Percentiles rank a stretch among this genome's conserved stretches.
phyloP scores from a whole-genome alignment of 1,139 yeast genomes.

The Lodderomyces beijingensis region DNA sequence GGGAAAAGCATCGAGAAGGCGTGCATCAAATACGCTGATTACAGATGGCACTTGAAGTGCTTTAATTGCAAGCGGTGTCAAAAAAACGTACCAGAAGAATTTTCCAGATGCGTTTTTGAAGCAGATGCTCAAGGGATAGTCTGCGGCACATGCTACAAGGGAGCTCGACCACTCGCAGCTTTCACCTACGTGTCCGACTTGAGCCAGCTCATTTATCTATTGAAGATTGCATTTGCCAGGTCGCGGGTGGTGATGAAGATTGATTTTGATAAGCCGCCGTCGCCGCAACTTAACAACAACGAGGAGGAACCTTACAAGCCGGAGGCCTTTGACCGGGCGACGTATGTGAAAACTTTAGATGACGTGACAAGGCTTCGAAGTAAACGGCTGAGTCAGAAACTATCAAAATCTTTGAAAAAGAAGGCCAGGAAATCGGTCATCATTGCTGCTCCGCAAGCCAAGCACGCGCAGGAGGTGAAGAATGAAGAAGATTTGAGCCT shows the following conservation, averaged over 20 bases:
- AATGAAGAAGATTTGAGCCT: slow-evolving; percentile 1
- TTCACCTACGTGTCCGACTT: slow-evolving; percentile 66
- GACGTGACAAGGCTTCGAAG: slow-evolving; percentile 79
- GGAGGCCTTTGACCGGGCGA: not conserved
- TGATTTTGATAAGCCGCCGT: slow-evolving; percentile 9
- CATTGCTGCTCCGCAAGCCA: slow-evolving; percentile 56
- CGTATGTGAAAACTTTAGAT: slow-evolving; percentile 62
- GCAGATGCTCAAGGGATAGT: slow-evolving; percentile 28
- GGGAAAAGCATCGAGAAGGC: slow-evolving; percentile 75
- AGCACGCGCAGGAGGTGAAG: slow-evolving; percentile 20
- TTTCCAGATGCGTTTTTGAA: slow-evolving; percentile 29
- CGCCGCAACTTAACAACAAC: slow-evolving; percentile 5
- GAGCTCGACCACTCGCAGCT: slow-evolving; percentile 41
- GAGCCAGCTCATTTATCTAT: slow-evolving; percentile 66
- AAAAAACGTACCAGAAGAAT: slow-evolving; percentile 25
- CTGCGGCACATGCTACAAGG: slow-evolving; percentile 55
- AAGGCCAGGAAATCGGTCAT: slow-evolving; percentile 43
- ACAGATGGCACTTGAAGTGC: slow-evolving; percentile 82
- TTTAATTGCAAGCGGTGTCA: slow-evolving; percentile 59
- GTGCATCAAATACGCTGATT: slow-evolving; percentile 58
- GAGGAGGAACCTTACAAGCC: not conserved
- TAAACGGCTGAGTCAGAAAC: slow-evolving; percentile 63
- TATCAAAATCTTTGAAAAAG: slow-evolving; percentile 53
- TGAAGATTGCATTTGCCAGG: slow-evolving; percentile 80
- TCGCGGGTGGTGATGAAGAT: slow-evolving; percentile 63